Evolutionary conservation across 177 flowering plant genomes (phyloP), one percentile per base, ranked within the genome.

Genomic region (Telopea speciosissima): DNA sequence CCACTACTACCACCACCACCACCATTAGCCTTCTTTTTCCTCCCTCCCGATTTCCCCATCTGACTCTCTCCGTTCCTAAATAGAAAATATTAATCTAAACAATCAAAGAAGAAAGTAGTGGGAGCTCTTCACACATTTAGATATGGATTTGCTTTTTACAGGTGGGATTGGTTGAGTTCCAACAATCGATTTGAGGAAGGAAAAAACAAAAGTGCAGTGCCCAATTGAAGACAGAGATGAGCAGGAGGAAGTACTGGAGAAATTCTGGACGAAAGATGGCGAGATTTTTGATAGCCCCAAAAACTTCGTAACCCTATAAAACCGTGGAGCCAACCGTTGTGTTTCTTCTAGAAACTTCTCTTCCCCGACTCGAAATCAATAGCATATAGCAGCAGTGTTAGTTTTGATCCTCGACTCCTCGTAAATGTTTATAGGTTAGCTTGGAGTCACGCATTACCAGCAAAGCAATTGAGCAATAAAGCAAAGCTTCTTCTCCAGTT

Each of bases 41-140:
- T 90, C 31, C 89, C 89, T 31, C 97, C 97, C 21, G 98, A 89
- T 72, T 89, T 94, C 82, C 98, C 98, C 98, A 94, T 94, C 28
- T 56, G 44, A 21, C 49, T 52, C 25, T 58, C 23, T 19, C 24
- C 3, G n/a, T 58, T 0, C 3, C 56, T 17, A 21, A 52, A 14
- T 6, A 14, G 17, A 52, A 52, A 14, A 52, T 3, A 52, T 1
- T 52, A 52, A 52, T 8, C 40, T 36, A 36, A 49, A 49, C 54
- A 49, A 12, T 49, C 54, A 16, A 49, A 13, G 54, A 49, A 49
- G n/a, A 44, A 13, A 44, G 14, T 44, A 44, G 14, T 13, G 49
- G 49, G 13, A 44, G 8, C 3, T 9, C 19, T 49, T 5, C 0
- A 49, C 7, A 16, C 54, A 16, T 49, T 49, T 49, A 49, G 19